Conservation (phyloP, 768 basidiomycete genomes). For the Exidia glandulosa region DNA sequence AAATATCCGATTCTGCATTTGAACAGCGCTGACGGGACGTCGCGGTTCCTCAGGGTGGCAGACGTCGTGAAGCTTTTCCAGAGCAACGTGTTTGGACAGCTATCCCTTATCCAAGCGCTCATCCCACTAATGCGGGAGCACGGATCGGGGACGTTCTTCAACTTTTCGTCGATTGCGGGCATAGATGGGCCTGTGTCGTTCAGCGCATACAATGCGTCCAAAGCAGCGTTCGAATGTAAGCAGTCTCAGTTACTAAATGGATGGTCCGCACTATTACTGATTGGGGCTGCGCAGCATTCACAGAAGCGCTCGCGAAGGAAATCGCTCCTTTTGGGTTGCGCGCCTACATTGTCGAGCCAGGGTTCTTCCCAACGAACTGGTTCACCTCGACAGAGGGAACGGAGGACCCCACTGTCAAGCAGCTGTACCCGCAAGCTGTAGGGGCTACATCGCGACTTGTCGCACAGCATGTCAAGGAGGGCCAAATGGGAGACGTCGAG, state of each 20-base stretch:
- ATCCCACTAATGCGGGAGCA: constrained; percentile 16
- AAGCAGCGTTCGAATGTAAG: not conserved
- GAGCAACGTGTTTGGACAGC: constrained; percentile 16
- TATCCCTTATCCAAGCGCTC: constrained; percentile 17
- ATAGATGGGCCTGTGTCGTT: constrained; percentile 9
- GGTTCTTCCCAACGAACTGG: constrained; percentile 7
- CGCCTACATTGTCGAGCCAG: not conserved
- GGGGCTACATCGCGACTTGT: constrained; percentile 2
- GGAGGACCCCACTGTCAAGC: constrained; percentile 8
- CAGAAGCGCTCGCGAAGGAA: not conserved
- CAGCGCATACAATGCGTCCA: constrained; percentile 17
- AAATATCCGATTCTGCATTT: not conserved
- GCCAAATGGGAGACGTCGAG: constrained; percentile 15
- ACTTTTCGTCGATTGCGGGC: constrained; percentile 16
- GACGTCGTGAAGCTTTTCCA: constrained; percentile 16
- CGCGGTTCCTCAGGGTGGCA: not conserved
- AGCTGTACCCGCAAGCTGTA: constrained; percentile 10
- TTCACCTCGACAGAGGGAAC: constrained; percentile 3
- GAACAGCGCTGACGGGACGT: too few relatives aligned
- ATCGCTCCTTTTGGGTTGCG: not conserved
- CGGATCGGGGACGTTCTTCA: constrained; percentile 17
- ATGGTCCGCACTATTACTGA: too few relatives aligned
- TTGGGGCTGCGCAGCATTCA: not conserved
- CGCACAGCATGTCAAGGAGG: constrained; percentile 1
- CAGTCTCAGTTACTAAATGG: too few relatives aligned